phyloP scores from a whole-genome alignment of 176 grass and related monocot genomes.

The Elaeis guineensis region DNA sequence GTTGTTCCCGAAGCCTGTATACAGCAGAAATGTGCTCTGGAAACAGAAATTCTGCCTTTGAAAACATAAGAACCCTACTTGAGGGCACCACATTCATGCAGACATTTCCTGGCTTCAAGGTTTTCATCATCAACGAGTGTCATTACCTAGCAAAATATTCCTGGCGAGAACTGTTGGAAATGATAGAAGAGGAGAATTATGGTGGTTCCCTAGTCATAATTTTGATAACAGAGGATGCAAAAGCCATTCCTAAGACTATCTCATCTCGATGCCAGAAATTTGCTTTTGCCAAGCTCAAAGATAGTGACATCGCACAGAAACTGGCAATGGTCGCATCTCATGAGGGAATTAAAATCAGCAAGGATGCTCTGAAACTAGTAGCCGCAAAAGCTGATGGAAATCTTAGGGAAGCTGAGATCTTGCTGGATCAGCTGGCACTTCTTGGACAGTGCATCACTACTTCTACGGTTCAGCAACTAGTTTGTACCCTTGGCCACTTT shows the following conservation, averaged over 20 bases:
- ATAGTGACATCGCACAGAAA: too few species aligned
- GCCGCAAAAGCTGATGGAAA: conserved; percentile 66
- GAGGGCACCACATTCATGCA: conserved; percentile 50
- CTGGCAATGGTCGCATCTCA: too few species aligned
- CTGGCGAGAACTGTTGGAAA: too few species aligned
- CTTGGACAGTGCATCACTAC: conserved; percentile 70
- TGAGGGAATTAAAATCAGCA: conserved; percentile 73
- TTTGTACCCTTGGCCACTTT: conserved; percentile 23
- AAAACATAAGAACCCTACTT: conserved; percentile 24
- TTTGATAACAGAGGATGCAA: too few species aligned
- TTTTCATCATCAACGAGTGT: conserved; percentile 77
- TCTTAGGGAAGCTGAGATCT: conserved; percentile 66
- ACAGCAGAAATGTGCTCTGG: conserved; percentile 35
- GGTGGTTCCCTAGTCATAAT: too few species aligned
- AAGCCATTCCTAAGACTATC: too few species aligned
- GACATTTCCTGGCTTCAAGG: conserved; percentile 50
- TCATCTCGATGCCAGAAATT: too few species aligned
- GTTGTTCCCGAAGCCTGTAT: too few species aligned
- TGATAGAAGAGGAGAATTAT: too few species aligned
- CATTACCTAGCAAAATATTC: conserved; percentile 28
- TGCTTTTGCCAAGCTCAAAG: too few species aligned
- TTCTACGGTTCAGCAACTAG: conserved; percentile 62
- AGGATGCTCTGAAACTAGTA: conserved; percentile 56
- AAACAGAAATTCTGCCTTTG: neutral
- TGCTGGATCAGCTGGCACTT: conserved; percentile 82